Base-by-base conservation (phyloP, 768 basidiomycete species). In the Lyophyllum atratum region DNA sequence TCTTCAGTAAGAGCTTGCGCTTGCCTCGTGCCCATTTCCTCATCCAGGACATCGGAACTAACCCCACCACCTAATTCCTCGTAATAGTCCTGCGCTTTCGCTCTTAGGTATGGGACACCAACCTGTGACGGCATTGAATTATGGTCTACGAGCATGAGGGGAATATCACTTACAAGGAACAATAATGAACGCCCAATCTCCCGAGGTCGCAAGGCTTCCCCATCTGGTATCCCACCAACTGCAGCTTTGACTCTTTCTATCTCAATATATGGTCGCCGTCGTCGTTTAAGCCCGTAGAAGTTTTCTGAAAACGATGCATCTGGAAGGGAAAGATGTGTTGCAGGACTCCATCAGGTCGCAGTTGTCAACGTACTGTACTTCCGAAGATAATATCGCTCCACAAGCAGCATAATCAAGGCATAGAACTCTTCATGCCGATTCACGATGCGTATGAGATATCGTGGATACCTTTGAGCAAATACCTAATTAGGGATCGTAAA, bases 371-470 rank as follows among this genome's bases (percentile, higher is more conserved):
- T 59, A 95, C 95, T 85, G 65, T 95, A 86, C 68, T 86, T 90
- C 59, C 83, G 84, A 54, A 99, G 86, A 72, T 97, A 95, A 74
- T 96, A 87, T 15, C 87, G 79, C 74, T 99, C 97, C 17, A 98
- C 88, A 55, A 94, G 80, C 52, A 95, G 74, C 88, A 98, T 92
- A 59, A 96, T 78, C 14, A 82, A 62, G 1, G 95, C 92, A 65
- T 97, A 98, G 72, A 97, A 93, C 70, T 98, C 95, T 70, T 99
- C 97, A 77, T 99, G 97, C 29, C 86, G 78, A 71, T 98, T 98
- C 15, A 97, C 92, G 52, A 98, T 79, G 17, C 88, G 86, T 42
- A 99, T 74, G 28, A 98, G 82, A 71, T 98, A 95, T 53, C 97
- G 84, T 6, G 97, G 97, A 69, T 98, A 90, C 54, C 88, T 81